Evolutionary conservation across 495 filamentous ascomycete genomes (phyloP).

Genomic region (Entonaema liquescens): DNA sequence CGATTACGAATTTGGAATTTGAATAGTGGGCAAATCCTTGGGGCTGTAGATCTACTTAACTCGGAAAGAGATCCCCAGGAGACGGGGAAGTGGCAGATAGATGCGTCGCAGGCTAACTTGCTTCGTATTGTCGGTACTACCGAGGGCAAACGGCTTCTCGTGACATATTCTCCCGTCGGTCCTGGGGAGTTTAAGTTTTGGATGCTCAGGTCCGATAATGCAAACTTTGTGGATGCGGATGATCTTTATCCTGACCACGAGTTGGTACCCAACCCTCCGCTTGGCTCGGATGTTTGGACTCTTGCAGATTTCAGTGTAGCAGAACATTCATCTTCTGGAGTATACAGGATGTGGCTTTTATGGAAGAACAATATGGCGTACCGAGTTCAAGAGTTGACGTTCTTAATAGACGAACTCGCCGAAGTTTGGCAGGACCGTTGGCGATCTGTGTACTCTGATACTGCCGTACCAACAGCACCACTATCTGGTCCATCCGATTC

Average conservation of each 20-base stretch:
- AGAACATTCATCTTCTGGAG: constrained; percentile 51
- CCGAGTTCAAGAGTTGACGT: constrained; percentile 67
- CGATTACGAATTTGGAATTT: constrained; percentile 87
- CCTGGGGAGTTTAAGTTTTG: constrained; percentile 96
- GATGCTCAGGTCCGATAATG: constrained; percentile 72
- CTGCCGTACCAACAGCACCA: constrained; percentile 62
- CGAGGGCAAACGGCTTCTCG: constrained; percentile 73
- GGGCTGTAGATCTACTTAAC: constrained; percentile 46
- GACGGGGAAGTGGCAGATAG: constrained; percentile 72
- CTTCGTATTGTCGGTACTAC: constrained; percentile 75
- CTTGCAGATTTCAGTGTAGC: constrained; percentile 81
- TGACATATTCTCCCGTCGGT: constrained; percentile 86
- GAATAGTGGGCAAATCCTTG: constrained; percentile 71
- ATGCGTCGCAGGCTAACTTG: constrained; percentile 74
- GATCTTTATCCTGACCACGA: constrained; percentile 70
- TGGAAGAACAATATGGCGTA: constrained; percentile 87
- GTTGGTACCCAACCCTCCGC: constrained; percentile 73
- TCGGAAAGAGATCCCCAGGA: constrained; percentile 62
- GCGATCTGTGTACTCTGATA: constrained; percentile 74
- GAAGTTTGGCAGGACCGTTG: constrained; percentile 76
- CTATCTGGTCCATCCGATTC: constrained; percentile 67
- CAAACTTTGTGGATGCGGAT: constrained; percentile 67
- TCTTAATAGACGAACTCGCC: constrained; percentile 43
- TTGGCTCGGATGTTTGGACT: constrained; percentile 83
- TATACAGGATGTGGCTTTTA: constrained; percentile 78